Conservation (phyloP, 306 rosid genomes). For the Ochetophila trinervis region DNA sequence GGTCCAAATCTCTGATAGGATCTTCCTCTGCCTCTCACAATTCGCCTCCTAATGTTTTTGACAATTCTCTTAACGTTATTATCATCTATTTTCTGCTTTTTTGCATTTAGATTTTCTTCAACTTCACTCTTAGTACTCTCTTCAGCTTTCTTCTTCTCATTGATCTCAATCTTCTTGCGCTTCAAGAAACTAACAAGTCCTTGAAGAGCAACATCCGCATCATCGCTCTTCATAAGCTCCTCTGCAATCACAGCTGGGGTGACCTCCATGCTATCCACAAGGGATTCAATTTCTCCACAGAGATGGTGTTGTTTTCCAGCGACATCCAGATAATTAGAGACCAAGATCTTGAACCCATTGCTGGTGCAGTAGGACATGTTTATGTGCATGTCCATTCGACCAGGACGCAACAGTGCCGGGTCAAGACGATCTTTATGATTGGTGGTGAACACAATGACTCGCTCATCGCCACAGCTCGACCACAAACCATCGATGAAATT, state of each 20-base stretch:
- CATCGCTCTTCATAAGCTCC: conserved; percentile 50
- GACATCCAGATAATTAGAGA: conserved; percentile 40
- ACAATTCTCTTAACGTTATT: too few relatives aligned
- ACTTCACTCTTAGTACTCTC: neutral
- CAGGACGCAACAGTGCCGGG: conserved; percentile 46
- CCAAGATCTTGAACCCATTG: conserved; percentile 38
- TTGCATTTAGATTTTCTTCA: too few relatives aligned
- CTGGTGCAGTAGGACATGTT: conserved; percentile 45
- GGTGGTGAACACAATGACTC: conserved; percentile 58
- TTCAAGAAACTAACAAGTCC: conserved; percentile 25
- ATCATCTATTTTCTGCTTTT: too few relatives aligned
- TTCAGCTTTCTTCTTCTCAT: neutral
- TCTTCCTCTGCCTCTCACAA: too few relatives aligned
- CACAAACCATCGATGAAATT: conserved; percentile 62
- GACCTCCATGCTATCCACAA: conserved; percentile 32
- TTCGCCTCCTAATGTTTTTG: too few relatives aligned
- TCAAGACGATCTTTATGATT: conserved; percentile 53
- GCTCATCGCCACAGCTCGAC: conserved; percentile 60
- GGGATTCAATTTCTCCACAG: conserved; percentile 24
- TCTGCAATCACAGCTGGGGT: conserved; percentile 56
- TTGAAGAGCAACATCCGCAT: conserved; percentile 1
- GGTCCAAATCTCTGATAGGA: too few relatives aligned
- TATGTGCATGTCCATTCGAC: conserved; percentile 68
- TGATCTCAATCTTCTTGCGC: neutral
- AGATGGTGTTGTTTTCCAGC: conserved; percentile 20